Base-by-base conservation (phyloP, 805 yeast species). In the Kodamaea sagamina region DNA sequence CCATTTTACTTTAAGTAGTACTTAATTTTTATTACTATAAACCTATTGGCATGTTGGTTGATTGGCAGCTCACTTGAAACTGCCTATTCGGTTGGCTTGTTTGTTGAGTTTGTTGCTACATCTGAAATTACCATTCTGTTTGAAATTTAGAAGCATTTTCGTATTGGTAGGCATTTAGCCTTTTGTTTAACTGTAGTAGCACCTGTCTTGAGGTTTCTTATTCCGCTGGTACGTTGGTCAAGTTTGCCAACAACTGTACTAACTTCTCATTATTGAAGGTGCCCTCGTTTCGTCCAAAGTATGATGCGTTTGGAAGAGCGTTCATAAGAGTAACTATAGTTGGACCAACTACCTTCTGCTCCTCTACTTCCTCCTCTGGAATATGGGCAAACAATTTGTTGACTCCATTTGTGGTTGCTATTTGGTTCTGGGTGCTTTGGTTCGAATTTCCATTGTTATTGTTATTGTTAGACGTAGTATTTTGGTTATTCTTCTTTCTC, bases 221-320 rank as follows among this genome's bases (percentile, higher is more conserved):
- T 17, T 29, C 10, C 4, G 34, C 17, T 15, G 34, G 32, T 9
- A 61, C 54, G 42, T 61, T 60, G 5, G 66, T 59, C 32, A 67
- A 47, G 44, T 64, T 59, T 25, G 61, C 60, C 39, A 62, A 63
- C 39, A 71, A 49, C 43, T 68, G 68, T 7, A 78, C 81, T 37
- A 84, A 63, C 50, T 77, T 80, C 12, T 67, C 67, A 18, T 78
- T 63, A 58, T 81, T 79, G 55, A 85, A 83, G 3, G 74, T 74
- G 9, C 77, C 77, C 8, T 69, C 66, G 1, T 64, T 61, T 6
- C 60, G 59, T 5, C 74, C 74, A 55, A 81, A 81, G 44, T 77
- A 74, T 1, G 77, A 69, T 0, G 84, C 74, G 44, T 78, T 79
- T 7, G 92, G 92, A 36, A 85, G 68, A 7, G 48, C 48, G n/a